Conservation (phyloP, 2,329 filamentous ascomycete genomes). For the Epichloe sylvatica region DNA sequence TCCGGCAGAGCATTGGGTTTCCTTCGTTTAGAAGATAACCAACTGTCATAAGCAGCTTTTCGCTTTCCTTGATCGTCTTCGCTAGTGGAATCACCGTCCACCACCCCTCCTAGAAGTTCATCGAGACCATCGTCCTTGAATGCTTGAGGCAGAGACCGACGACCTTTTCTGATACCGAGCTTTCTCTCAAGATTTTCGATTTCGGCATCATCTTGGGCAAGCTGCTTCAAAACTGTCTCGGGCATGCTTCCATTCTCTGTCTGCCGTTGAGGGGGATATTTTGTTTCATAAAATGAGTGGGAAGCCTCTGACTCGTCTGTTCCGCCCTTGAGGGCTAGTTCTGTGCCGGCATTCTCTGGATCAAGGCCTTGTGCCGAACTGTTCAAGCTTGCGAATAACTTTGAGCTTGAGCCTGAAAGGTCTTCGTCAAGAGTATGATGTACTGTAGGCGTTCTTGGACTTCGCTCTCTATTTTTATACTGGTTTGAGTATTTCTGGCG, state of each 20-base stretch:
- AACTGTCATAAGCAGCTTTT: conserved; percentile 43
- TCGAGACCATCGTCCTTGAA: conserved; percentile 75
- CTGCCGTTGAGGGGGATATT: conserved; percentile 16
- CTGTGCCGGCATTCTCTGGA: neutral
- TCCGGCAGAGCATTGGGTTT: conserved; percentile 11
- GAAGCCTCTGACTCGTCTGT: conserved; percentile 3
- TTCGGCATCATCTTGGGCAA: conserved; percentile 74
- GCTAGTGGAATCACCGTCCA: conserved; percentile 31
- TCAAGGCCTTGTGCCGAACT: neutral
- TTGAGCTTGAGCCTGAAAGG: neutral
- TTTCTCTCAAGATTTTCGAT: conserved; percentile 81
- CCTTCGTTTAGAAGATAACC: conserved; percentile 42
- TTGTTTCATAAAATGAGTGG: conserved; percentile 7
- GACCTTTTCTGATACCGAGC: conserved; percentile 63
- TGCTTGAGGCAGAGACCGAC: conserved; percentile 57
- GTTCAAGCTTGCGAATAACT: neutral
- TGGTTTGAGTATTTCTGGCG: conserved; percentile 17
- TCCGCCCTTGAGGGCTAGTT: conserved; percentile 6
- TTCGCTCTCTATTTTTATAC: neutral
- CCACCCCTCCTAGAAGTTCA: conserved; percentile 57
- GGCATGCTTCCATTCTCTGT: conserved; percentile 12
- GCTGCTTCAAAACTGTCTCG: conserved; percentile 29
- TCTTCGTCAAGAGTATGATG: neutral
- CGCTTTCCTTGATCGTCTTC: conserved; percentile 48
- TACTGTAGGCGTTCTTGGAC: neutral